A percentile compares a stretch with the other conserved stretches of the same genome.
Evolutionary conservation across 2,329 filamentous ascomycete species (phyloP).

Genomic region (Clonostachys sp.): DNA sequence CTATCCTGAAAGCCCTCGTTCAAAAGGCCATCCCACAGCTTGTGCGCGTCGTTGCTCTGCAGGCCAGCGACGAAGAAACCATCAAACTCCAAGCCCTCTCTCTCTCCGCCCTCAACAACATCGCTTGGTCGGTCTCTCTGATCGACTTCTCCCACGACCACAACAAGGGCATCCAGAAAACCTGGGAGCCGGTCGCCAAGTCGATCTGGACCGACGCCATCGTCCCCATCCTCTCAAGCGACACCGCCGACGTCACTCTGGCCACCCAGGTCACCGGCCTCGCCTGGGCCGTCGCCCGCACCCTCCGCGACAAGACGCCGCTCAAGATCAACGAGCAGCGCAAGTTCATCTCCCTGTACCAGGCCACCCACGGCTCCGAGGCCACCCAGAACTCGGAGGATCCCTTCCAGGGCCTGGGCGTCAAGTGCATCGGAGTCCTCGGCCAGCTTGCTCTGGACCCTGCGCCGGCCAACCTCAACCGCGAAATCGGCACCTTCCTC

Average conservation of each 20-base stretch:
- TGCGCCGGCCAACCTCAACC: slow-evolving; percentile 48
- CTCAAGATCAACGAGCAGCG: slow-evolving; percentile 49
- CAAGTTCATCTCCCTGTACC: slow-evolving; percentile 62
- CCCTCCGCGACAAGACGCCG: slow-evolving; percentile 41
- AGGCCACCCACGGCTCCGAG: slow-evolving; percentile 42
- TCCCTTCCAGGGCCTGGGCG: slow-evolving; percentile 57
- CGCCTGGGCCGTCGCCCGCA: slow-evolving; percentile 60
- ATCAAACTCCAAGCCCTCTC: slow-evolving; percentile 46
- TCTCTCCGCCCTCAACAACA: slow-evolving; percentile 60
- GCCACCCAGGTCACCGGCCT: slow-evolving; percentile 61
- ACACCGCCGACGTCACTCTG: slow-evolving; percentile 57
- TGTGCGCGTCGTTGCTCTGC: slow-evolving; percentile 37
- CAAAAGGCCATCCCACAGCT: slow-evolving; percentile 33
- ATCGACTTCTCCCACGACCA: slow-evolving; percentile 53
- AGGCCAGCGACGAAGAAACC: slow-evolving; percentile 31
- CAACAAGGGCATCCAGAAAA: slow-evolving; percentile 43
- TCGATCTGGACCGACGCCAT: slow-evolving; percentile 55
- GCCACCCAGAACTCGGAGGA: slow-evolving; percentile 30
- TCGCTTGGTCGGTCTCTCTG: slow-evolving; percentile 61
- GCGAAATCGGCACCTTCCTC: slow-evolving; percentile 60
- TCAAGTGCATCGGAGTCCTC: slow-evolving; percentile 64
- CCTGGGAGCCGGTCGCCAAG: slow-evolving; percentile 49
- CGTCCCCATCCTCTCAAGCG: slow-evolving; percentile 50
- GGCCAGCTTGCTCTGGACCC: slow-evolving; percentile 57
- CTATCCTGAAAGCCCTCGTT: slow-evolving; percentile 41